Percentiles rank a stretch among this genome's conserved stretches.
Conservation (phyloP, 495 filamentous ascomycete species). For the Penicillium pancosmium region DNA sequence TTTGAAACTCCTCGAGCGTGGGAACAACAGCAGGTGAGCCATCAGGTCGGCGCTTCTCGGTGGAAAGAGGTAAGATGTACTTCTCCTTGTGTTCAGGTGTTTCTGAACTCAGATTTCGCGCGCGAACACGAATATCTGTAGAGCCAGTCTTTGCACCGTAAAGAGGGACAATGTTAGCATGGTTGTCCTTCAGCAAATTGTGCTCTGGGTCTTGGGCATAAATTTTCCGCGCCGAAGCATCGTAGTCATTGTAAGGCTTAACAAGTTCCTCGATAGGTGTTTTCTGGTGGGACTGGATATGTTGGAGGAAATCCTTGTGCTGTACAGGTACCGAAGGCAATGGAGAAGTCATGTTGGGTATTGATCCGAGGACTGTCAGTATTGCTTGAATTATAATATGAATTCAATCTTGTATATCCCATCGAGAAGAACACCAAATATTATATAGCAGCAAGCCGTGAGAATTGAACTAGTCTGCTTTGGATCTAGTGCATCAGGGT, state of each 20-base stretch:
- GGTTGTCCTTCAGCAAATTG: slow-evolving; percentile 56
- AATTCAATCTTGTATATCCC: too few species aligned
- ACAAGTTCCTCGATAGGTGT: slow-evolving; percentile 59
- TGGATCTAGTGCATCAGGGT: too few species aligned
- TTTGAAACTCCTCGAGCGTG: slow-evolving; percentile 66
- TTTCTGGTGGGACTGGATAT: slow-evolving; percentile 51
- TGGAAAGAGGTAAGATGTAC: slow-evolving; percentile 70
- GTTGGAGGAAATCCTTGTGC: slow-evolving; percentile 45
- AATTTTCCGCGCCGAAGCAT: slow-evolving; percentile 65
- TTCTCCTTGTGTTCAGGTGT: slow-evolving; percentile 58
- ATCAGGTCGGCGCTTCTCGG: slow-evolving; percentile 57
- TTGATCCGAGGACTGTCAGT: neutral
- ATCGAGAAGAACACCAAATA: too few species aligned
- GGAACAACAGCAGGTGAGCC: slow-evolving; percentile 67
- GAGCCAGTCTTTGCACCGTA: slow-evolving; percentile 58
- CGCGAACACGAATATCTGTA: slow-evolving; percentile 58
- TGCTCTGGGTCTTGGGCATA: slow-evolving; percentile 72
- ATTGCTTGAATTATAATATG: too few species aligned
- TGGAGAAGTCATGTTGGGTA: slow-evolving; percentile 20
- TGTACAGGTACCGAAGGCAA: slow-evolving; percentile 44
- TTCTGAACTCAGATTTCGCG: slow-evolving; percentile 63
- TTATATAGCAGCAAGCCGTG: too few species aligned
- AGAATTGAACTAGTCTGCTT: too few species aligned
- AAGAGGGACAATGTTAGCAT: slow-evolving; percentile 70
- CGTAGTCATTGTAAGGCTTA: slow-evolving; percentile 69